Evolutionary conservation across 164 flowering plant species (phyloP), one percentile per base, ranked within the genome.

Genomic region (Vitis riparia): DNA sequence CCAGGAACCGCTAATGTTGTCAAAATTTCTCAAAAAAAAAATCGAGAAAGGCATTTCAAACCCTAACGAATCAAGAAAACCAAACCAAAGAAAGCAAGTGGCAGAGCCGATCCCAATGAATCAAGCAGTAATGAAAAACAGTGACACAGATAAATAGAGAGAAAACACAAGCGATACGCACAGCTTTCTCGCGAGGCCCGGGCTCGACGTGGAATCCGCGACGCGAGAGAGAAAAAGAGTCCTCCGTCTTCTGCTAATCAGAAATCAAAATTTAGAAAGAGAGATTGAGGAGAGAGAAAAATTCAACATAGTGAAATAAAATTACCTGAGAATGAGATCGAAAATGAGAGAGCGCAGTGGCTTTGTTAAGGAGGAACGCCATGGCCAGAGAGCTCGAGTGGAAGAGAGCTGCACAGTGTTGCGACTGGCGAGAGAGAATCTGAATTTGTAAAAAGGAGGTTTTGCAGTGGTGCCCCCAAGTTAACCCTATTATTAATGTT

Each of bases 171-270:
- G 61, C 11, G 15, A 55, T 55, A 68, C 88, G 87, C 59, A 90
- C 96, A 80, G 90, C 90, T 79, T 87, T 85, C 82, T 90, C 96
- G 19, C 96, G 91, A 72, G 81, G 69, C 19, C 91, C 91, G 2
- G 69, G 89, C 71, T 85, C 90, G 70, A 86, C 65, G 69, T 90
- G 91, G 16, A 75, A 76, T 50, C 80, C 76, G n/a, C 89, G 87
- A 55, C 82, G 77, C 7, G 84, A 68, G 3, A 70, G 79, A 55
- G 77, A 65, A 8, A 78, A 19, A 9, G 80, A 72, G 37, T 70
- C 82, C 50, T 72, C 78, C 48, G 69, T 48, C 58, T 71, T 79
- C 87, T 79, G 74, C 55, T 56, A 23, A 14, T 23, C 29, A 67
- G 52, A 44, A 11, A 50, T 29, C 10, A 12, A 71, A 55, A 56